These are phyloP conservation scores for Malus orientalis DNA, from an alignment of 306 rosid species.

Conservation along the genomic window DNA sequence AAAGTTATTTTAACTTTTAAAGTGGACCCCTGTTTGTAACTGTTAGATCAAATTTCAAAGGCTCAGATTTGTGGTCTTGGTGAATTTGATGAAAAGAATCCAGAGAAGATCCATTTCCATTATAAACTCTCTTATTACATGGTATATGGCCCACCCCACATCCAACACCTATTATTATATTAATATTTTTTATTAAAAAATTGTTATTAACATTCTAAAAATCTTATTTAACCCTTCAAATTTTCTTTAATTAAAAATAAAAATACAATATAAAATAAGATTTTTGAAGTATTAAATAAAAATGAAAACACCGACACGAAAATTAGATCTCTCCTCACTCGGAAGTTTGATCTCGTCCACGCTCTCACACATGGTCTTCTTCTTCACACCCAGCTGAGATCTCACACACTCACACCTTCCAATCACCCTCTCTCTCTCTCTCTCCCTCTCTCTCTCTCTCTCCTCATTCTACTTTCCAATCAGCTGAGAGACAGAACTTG, in stretches of 20 bases:
- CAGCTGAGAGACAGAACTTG: not conserved
- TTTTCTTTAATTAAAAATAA: too few species aligned
- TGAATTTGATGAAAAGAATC: too few species aligned
- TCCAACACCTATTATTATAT: not conserved
- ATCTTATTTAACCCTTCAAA: too few species aligned
- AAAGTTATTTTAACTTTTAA: too few species aligned
- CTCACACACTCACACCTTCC: conserved; percentile 1
- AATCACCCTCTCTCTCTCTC: not conserved
- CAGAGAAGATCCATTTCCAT: accelerated
- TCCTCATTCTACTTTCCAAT: not conserved
- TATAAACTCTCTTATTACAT: too few species aligned
- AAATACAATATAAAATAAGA: too few species aligned
- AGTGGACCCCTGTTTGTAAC: accelerated
- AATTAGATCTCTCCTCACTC: not conserved
- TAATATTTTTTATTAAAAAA: not conserved
- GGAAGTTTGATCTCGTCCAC: not conserved
- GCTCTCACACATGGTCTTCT: not conserved
- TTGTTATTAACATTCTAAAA: too few species aligned
- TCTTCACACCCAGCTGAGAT: not conserved
- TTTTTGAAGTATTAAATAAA: not conserved
- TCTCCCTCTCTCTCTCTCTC: too few species aligned
- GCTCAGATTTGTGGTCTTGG: accelerated
- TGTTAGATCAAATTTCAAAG: too few species aligned
- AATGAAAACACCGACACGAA: conserved; percentile 3
- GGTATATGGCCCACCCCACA: too few species aligned